A percentile compares a stretch with the other conserved stretches of the same genome.
Evolutionary conservation across 169 alveolate genomes (phyloP).

Genomic region (Babesia bovis): DNA sequence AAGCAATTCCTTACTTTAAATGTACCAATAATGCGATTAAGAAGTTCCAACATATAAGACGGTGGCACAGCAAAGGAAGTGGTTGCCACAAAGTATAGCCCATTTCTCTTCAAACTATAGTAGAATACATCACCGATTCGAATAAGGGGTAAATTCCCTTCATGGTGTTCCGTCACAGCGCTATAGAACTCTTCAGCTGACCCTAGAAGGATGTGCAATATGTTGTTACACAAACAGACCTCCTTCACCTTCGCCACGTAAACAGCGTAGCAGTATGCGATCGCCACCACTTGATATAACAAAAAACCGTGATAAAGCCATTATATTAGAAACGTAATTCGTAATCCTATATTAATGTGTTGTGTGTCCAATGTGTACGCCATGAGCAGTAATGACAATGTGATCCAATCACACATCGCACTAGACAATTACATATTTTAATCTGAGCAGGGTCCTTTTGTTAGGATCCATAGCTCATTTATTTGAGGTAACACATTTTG

Average conservation of each 20-base stretch:
- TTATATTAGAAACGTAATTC: slow-evolving; percentile 16
- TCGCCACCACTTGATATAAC: slow-evolving; percentile 54
- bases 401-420: too few species aligned
- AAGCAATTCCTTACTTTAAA: slow-evolving; percentile 59
- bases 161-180: slow-evolving; percentile 82
- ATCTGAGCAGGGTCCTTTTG: too few species aligned
- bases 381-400: too few species aligned
- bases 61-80: slow-evolving; percentile 91
- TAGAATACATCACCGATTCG: slow-evolving; percentile 86
- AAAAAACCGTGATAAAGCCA: slow-evolving; percentile 54
- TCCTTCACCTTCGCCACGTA: slow-evolving; percentile 26
- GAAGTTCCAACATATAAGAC: slow-evolving; percentile 86
- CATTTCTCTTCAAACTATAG: slow-evolving; percentile 81
- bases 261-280: slow-evolving; percentile 39
- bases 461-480: too few species aligned
- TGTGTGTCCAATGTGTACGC: too few species aligned
- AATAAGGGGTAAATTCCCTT: slow-evolving; percentile 72
- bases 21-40: slow-evolving; percentile 84
- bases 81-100: slow-evolving; percentile 89
- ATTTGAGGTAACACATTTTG: too few species aligned
- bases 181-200: slow-evolving; percentile 91
- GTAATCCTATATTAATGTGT: too few species aligned
- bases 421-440: too few species aligned
- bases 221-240: background rate
- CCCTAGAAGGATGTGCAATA: slow-evolving; percentile 63